A percentile compares a stretch with the other conserved stretches of the same genome.
Evolutionary conservation across 2,329 filamentous ascomycete genomes (phyloP).

Genomic region (Colletotrichum sp.): DNA sequence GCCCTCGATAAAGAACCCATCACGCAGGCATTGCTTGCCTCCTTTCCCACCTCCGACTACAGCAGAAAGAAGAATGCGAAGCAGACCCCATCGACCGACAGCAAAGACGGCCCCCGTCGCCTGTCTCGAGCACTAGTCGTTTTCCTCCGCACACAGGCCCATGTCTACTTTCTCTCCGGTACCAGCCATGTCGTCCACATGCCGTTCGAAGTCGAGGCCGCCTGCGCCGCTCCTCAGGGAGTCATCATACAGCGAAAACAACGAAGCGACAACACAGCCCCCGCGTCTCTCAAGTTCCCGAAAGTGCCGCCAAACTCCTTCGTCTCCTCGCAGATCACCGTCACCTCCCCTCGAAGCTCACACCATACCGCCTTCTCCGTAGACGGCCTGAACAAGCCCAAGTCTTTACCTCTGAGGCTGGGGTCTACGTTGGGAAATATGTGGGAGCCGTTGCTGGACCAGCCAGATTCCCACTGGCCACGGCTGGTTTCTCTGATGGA

Average conservation of each 20-base stretch:
- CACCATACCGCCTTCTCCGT: conserved; percentile 60
- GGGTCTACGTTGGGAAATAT: conserved; percentile 61
- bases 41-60: conserved; percentile 68
- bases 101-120: conserved; percentile 16
- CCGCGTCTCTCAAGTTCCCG: conserved; percentile 61
- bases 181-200: conserved; percentile 90
- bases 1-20: conserved; percentile 86
- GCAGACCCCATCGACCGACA: not conserved
- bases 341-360: conserved; percentile 53
- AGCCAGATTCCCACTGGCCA: conserved; percentile 67
- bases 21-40: conserved; percentile 84
- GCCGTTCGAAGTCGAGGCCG: conserved; percentile 91
- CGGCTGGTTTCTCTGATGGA: conserved; percentile 85
- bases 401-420: conserved; percentile 56
- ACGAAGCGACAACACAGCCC: conserved; percentile 52
- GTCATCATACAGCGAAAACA: conserved; percentile 86
- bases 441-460: conserved; percentile 60
- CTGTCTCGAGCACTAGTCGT: conserved; percentile 80
- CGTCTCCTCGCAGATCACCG: conserved; percentile 69
- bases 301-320: conserved; percentile 84
- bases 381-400: conserved; percentile 61
- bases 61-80: conserved; percentile 24
- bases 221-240: conserved; percentile 81
- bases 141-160: conserved; percentile 89
- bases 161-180: conserved; percentile 89